Conservation (phyloP, 768 basidiomycete species). For the Harrya chromipes region DNA sequence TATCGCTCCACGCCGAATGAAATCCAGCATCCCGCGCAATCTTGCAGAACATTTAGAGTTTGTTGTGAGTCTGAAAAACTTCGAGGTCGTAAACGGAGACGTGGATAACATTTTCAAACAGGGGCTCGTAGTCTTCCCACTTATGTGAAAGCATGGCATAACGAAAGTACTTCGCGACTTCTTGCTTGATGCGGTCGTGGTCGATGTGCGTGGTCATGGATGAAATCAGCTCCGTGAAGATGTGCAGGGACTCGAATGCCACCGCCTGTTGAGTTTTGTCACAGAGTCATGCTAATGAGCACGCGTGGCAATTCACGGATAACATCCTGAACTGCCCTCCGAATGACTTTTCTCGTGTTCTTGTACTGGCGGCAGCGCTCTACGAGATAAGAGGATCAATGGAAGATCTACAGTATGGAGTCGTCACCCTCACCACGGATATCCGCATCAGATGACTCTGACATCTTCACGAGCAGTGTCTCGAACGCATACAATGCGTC, state of each 20-base stretch:
- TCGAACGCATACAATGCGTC: neutral
- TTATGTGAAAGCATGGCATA: neutral
- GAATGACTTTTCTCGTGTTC: neutral
- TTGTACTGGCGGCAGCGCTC: neutral
- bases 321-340: neutral
- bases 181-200: neutral
- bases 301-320: neutral
- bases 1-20: neutral
- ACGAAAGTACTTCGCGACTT: neutral
- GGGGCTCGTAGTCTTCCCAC: neutral
- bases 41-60: too few relatives aligned
- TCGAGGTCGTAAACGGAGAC: conserved; percentile 4
- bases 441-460: neutral
- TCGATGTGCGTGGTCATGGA: neutral
- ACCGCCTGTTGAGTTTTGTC: neutral
- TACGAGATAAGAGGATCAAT: neutral
- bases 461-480: neutral
- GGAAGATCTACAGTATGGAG: neutral
- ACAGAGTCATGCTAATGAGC: neutral
- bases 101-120: conserved; percentile 3
- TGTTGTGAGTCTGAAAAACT: neutral
- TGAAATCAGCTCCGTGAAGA: neutral
- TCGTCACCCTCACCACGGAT: neutral
- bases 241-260: neutral
- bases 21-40: too few relatives aligned